These are phyloP conservation scores for Apiospora phragmitis DNA, from an alignment of 2,329 filamentous ascomycete genomes.

Conservation along the genomic window DNA sequence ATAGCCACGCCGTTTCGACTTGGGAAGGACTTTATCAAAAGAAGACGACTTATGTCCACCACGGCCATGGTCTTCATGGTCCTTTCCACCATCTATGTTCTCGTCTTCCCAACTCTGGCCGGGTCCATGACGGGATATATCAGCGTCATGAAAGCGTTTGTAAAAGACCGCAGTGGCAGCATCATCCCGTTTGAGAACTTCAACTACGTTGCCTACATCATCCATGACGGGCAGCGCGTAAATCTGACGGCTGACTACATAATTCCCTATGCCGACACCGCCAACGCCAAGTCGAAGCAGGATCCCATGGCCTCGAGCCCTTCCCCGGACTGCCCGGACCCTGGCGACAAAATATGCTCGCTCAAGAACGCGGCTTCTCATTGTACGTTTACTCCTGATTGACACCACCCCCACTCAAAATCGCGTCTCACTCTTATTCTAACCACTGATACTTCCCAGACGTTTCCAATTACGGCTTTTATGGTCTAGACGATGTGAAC, in stretches of 20 bases:
- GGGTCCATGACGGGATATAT: neutral
- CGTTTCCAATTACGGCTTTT: neutral
- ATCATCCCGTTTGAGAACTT: neutral
- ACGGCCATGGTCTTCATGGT: constrained; percentile 9
- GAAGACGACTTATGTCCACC: neutral
- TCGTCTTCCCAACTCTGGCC: neutral
- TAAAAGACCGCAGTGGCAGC: neutral
- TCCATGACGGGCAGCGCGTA: neutral
- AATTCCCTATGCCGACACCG: neutral
- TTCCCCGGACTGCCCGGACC: neutral
- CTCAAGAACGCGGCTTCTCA: neutral
- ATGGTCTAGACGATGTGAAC: neutral
- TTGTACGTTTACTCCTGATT: neutral
- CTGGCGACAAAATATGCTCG: neutral
- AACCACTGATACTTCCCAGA: neutral
- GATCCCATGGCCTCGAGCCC: neutral
- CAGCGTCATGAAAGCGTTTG: neutral
- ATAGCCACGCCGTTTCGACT: neutral
- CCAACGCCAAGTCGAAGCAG: neutral
- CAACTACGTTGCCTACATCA: neutral
- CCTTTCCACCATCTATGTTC: neutral
- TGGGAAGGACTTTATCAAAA: neutral
- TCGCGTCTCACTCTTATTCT: neutral
- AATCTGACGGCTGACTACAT: neutral
- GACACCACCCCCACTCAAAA: no score